phyloP scores from a whole-genome alignment of 805 yeast genomes.

The Lachancea meyersii region DNA sequence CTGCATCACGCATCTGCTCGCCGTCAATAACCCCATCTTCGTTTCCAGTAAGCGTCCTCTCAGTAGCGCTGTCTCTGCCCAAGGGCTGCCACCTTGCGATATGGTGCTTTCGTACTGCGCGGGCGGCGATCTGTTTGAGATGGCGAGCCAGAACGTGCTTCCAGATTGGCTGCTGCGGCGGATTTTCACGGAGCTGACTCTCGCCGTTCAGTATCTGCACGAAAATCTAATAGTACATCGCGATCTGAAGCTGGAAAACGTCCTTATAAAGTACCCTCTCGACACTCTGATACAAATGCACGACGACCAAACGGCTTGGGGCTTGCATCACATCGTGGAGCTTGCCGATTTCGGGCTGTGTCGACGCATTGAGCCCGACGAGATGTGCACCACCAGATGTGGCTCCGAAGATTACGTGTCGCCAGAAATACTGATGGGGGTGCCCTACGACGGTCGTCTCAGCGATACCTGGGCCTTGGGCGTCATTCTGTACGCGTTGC shows the following conservation, averaged over 20 bases:
- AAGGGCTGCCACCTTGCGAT: conserved; percentile 30
- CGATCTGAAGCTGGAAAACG: conserved; percentile 85
- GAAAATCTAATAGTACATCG: conserved; percentile 68
- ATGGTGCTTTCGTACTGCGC: conserved; percentile 69
- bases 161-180: conserved; percentile 48
- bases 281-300: conserved; percentile 26
- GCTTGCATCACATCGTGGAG: conserved; percentile 38
- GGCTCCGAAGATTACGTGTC: conserved; percentile 96
- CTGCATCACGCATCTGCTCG: conserved; percentile 57
- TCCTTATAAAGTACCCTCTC: conserved; percentile 44
- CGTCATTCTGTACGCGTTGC: conserved; percentile 73
- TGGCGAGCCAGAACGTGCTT: conserved; percentile 45
- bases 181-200: conserved; percentile 61
- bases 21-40: conserved; percentile 32
- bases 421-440: conserved; percentile 87
- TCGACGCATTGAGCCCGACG: conserved; percentile 52
- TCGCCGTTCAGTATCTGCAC: conserved; percentile 72
- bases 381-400: conserved; percentile 78
- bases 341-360: conserved; percentile 89
- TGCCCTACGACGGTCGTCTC: conserved; percentile 83
- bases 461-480: conserved; percentile 96
- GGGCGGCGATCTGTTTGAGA: conserved; percentile 81
- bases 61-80: conserved; percentile 9
- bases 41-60: conserved; percentile 26
- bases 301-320: conserved; percentile 25